Conservation (phyloP, 1,139 yeast genomes). For the Geotrichum histeridarum region DNA sequence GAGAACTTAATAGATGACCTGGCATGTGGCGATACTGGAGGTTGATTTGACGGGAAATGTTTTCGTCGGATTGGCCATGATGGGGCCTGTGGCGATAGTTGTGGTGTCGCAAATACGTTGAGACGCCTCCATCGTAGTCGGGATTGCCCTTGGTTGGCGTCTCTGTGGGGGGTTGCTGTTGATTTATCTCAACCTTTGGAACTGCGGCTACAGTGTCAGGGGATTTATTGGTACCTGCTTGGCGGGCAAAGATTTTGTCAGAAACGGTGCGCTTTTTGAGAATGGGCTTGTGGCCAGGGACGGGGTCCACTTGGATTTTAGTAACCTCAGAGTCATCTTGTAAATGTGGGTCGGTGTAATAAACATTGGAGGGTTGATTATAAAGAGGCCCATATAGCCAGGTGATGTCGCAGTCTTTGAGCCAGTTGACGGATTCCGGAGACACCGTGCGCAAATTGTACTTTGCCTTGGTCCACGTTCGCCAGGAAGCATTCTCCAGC, state of each 20-base stretch:
- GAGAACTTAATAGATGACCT: constrained; percentile 15
- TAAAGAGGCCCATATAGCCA: constrained; percentile 84
- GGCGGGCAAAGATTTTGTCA: constrained; percentile 57
- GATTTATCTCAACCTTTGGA: background rate
- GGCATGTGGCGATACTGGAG: constrained; percentile 31
- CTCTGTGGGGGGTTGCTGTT: background rate
- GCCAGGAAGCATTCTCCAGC: constrained; percentile 78
- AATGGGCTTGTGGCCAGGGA: constrained; percentile 59
- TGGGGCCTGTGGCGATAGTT: constrained; percentile 38
- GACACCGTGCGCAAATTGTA: constrained; percentile 65
- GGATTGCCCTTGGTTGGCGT: constrained; percentile 23
- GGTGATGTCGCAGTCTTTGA: constrained; percentile 75
- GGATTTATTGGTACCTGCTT: constrained; percentile 22
- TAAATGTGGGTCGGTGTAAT: constrained; percentile 26
- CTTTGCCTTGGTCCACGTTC: constrained; percentile 83
- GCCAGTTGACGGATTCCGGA: constrained; percentile 76
- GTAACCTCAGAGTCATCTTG: constrained; percentile 2
- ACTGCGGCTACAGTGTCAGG: constrained; percentile 1
- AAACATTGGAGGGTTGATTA: constrained; percentile 42
- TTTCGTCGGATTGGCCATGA: constrained; percentile 30
- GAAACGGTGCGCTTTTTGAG: constrained; percentile 75
- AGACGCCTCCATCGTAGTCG: constrained; percentile 21
- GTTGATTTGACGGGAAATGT: constrained; percentile 34
- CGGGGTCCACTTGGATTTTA: constrained; percentile 12
- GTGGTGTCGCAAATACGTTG: constrained; percentile 37